phyloP scores from a whole-genome alignment of 148 eudicot genomes.

The Rhododendron mucronatum region DNA sequence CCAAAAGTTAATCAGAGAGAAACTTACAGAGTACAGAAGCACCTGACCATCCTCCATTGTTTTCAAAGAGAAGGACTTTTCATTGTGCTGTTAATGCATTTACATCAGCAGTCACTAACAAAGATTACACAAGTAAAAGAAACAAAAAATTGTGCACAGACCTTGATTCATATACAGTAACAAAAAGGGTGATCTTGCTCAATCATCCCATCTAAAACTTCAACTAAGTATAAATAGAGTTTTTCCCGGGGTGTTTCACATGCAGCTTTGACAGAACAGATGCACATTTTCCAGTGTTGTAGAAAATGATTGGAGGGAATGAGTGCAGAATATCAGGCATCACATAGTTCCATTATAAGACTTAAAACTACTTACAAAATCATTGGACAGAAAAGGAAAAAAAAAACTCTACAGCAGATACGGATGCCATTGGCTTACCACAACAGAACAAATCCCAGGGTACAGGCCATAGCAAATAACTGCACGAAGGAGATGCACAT shows the following conservation, averaged over 20 bases:
- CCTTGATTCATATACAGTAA: neutral
- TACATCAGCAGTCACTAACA: constrained; percentile 14
- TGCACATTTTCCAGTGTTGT: neutral
- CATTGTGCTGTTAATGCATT: constrained; percentile 61
- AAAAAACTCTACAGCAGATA: neutral
- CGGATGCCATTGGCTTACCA: constrained; percentile 50
- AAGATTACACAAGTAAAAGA: neutral
- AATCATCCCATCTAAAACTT: neutral
- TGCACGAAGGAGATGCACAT: constrained; percentile 71
- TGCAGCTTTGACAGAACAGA: neutral
- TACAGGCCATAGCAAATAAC: constrained; percentile 93
- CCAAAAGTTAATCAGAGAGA: neutral
- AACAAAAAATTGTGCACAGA: neutral
- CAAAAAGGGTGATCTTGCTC: neutral
- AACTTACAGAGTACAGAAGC: constrained; percentile 78
- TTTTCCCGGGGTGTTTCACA: neutral
- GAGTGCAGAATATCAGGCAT: neutral
- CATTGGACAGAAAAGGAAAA: neutral
- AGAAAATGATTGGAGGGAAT: neutral
- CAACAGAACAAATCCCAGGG: constrained; percentile 90
- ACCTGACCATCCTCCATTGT: constrained; percentile 97
- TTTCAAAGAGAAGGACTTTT: constrained; percentile 78
- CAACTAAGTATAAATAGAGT: neutral
- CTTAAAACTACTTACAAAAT: neutral
- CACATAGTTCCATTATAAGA: neutral